Evolutionary conservation across 805 yeast species (phyloP), one percentile per base, ranked within the genome.

Genomic region (Saturnispora sanitii): DNA sequence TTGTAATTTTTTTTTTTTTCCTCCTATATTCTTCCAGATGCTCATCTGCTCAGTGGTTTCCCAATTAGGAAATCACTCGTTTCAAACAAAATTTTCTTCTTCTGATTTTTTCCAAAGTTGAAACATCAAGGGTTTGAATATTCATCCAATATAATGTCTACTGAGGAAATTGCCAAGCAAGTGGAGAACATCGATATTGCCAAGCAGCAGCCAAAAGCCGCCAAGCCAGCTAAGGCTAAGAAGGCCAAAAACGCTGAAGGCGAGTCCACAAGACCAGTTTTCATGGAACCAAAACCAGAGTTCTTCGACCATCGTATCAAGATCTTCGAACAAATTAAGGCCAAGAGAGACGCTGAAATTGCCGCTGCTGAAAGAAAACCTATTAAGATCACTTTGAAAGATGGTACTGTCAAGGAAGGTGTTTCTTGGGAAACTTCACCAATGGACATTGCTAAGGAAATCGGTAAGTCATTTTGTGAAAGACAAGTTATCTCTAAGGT

Each of bases 401-500:
- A 90, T 53, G 97, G 96, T 39, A 62, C 83, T 28, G 64, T 73
- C 43, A 79, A 82, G 60, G 80, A 73, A 51, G 98, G 85, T 46
- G 73, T 73, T 21, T 68, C 95, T 4, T 92, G 80, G 79, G 96
- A 88, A 62, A 87, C 97, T 38, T 68, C 87, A 21, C 98, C 98
- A 35, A 62, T 84, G 63, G 81, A 77, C 39, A 82, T 90, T 49
- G 96, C 97, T 38, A 71, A 70, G 52, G 77, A 62, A 42, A 87
- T 90, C 53, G 86, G 94, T 50, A 83, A 84, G 64, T 80, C 95
- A 8, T 82, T 90, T 58, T 70, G 79, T 37, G 97, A 92, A 50
- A 81, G 86, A 66, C 83, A 84, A 53, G 86, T 92, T 49, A 87
- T 92, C 52, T 74, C 97, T 45, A 87, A 86, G 63, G 94, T 90